Conservation (phyloP, 352 stramenopile species). For the Phytophthora agathidicida region DNA sequence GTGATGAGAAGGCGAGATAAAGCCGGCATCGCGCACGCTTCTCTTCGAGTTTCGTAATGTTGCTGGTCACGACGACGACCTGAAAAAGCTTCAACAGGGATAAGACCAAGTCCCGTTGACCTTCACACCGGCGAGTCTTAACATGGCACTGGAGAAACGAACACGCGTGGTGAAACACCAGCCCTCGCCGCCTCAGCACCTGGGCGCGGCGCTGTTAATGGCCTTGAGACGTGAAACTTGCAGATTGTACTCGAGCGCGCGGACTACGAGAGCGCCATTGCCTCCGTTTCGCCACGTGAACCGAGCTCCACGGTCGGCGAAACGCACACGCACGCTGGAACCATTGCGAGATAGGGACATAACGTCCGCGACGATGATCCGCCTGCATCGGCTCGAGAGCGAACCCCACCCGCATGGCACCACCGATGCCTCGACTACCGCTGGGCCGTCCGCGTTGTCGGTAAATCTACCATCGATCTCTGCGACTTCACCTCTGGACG, state of each 20-base stretch:
- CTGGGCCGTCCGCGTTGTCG: constrained; percentile 6
- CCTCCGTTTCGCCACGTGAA: constrained; percentile 26
- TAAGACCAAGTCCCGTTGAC: constrained; percentile 28
- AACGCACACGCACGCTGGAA: constrained; percentile 17
- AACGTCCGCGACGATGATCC: constrained; percentile 16
- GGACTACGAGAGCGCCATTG: constrained; percentile 17
- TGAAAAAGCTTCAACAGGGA: constrained; percentile 27
- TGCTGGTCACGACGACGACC: constrained; percentile 5
- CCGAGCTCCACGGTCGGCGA: constrained; percentile 5
- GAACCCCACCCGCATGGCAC: constrained; percentile 3
- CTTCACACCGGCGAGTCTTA: constrained; percentile 16
- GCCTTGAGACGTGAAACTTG: constrained; percentile 4
- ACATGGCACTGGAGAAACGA: constrained; percentile 33
- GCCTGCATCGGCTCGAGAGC: constrained; percentile 20
- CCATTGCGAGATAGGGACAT: constrained; percentile 1
- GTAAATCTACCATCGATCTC: constrained; percentile 66
- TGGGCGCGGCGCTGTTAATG: constrained; percentile 29
- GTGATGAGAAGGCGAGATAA: constrained; percentile 20
- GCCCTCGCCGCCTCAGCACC: constrained; percentile 8
- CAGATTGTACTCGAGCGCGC: constrained; percentile 15
- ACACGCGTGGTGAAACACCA: constrained; percentile 4
- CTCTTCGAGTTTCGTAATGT: constrained; percentile 15
- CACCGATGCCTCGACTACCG: constrained; percentile 1
- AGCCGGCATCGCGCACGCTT: constrained; percentile 15
- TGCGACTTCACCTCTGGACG: constrained; percentile 21